Evolutionary conservation across 1,284 basidiomycete genomes (phyloP).

Genomic region (Marasmius fiardii): DNA sequence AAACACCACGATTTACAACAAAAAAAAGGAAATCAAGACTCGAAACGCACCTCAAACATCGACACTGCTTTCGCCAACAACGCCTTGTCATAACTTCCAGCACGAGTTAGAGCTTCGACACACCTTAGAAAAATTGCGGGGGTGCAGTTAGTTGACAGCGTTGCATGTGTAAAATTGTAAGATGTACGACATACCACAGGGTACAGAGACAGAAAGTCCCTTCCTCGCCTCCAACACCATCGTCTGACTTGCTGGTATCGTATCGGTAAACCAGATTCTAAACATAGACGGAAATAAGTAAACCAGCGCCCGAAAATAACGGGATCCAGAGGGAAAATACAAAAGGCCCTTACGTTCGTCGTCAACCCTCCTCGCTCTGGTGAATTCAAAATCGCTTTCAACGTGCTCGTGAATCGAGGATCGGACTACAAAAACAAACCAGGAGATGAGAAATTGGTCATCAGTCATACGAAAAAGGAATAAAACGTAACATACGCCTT

Average conservation of each 20-base stretch:
- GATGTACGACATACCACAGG: slow-evolving; percentile 47
- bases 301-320: not conserved
- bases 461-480: not conserved
- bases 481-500: slow-evolving; percentile 44
- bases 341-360: slow-evolving; percentile 58
- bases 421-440: slow-evolving; percentile 56
- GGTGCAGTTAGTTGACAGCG: not conserved
- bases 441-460: slow-evolving; percentile 6
- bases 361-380: slow-evolving; percentile 87
- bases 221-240: slow-evolving; percentile 92
- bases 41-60: slow-evolving; percentile 75
- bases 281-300: not conserved
- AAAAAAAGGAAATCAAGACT: not conserved
- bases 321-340: not conserved
- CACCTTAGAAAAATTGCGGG: slow-evolving; percentile 59
- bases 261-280: slow-evolving; percentile 77
- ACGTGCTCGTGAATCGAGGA: slow-evolving; percentile 80
- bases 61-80: slow-evolving; percentile 68
- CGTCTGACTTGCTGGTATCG: slow-evolving; percentile 57
- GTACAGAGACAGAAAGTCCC: slow-evolving; percentile 84
- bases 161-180: not conserved
- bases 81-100: slow-evolving; percentile 69
- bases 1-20: not conserved
- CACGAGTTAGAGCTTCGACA: slow-evolving; percentile 83
- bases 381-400: slow-evolving; percentile 77